A percentile compares a stretch with the other conserved stretches of the same genome.
These are phyloP conservation scores for Schizochytrium sp. DNA, from an alignment of 108 stramenopile species.

Conservation along the genomic window DNA sequence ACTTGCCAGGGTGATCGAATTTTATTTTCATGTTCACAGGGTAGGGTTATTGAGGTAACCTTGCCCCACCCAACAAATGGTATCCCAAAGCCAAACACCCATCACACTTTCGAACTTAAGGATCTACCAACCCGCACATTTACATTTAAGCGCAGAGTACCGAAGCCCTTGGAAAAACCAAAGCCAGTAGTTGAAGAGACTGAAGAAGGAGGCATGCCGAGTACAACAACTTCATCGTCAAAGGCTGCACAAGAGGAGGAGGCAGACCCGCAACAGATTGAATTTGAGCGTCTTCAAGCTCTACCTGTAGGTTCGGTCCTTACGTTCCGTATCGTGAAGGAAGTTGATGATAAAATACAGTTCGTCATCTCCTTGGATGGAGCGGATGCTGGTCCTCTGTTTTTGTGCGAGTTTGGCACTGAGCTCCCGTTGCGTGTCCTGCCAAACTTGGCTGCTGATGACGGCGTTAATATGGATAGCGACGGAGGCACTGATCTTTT, in stretches of 20 bases:
- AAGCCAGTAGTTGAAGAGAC: slow-evolving; percentile 26
- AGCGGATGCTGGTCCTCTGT: slow-evolving; percentile 60
- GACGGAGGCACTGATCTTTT: neutral
- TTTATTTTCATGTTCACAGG: neutral
- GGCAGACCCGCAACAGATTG: slow-evolving; percentile 32
- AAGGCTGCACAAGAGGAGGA: slow-evolving; percentile 55
- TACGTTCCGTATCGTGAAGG: neutral
- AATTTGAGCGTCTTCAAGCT: neutral
- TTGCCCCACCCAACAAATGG: slow-evolving; percentile 34
- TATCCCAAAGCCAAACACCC: neutral
- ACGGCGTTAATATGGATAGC: slow-evolving; percentile 17
- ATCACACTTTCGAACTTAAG: slow-evolving; percentile 51
- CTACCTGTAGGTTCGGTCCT: slow-evolving; percentile 11
- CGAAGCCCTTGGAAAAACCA: neutral
- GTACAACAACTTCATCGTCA: slow-evolving; percentile 1
- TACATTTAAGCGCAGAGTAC: slow-evolving; percentile 9
- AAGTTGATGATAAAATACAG: neutral
- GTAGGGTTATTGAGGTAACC: neutral
- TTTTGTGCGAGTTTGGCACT: slow-evolving; percentile 56
- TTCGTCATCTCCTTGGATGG: slow-evolving; percentile 61
- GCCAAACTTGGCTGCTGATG: slow-evolving; percentile 28
- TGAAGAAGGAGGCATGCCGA: slow-evolving; percentile 5
- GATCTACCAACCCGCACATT: slow-evolving; percentile 22
- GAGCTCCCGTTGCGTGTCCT: slow-evolving; percentile 59
- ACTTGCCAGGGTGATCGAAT: neutral